Percentiles rank a stretch among this genome's conserved stretches.
Conservation (phyloP, 2,329 filamentous ascomycete genomes). For the Ceratocystis eucalypticola region DNA sequence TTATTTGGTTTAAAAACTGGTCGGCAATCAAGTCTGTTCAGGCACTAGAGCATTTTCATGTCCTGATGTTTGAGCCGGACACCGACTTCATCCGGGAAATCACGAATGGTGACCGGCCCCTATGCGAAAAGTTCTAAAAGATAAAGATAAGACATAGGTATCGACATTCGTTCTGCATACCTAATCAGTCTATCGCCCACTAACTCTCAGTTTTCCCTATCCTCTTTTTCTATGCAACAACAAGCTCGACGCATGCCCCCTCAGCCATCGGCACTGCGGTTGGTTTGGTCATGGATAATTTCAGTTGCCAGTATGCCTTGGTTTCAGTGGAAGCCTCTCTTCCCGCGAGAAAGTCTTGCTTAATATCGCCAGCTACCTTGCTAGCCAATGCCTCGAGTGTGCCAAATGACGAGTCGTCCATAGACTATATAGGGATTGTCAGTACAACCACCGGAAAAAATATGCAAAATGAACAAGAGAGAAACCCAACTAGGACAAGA, state of each 20-base stretch:
- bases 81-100: slow-evolving; percentile 53
- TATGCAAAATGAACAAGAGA: neutral
- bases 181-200: too few relatives aligned
- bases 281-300: slow-evolving; percentile 55
- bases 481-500: slow-evolving; percentile 1
- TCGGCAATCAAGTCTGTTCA: slow-evolving; percentile 68
- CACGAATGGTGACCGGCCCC: slow-evolving; percentile 60
- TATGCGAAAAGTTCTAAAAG: slow-evolving; percentile 34
- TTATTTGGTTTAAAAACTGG: slow-evolving; percentile 57
- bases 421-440: slow-evolving; percentile 32
- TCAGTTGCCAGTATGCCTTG: slow-evolving; percentile 36
- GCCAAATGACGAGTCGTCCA: slow-evolving; percentile 45
- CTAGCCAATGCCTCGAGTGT: slow-evolving; percentile 49
- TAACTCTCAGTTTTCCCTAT: too few relatives aligned
- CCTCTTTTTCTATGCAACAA: slow-evolving; percentile 2
- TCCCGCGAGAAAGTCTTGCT: slow-evolving; percentile 29
- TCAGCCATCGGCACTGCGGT: slow-evolving; percentile 61
- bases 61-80: slow-evolving; percentile 74
- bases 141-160: neutral
- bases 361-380: slow-evolving; percentile 34
- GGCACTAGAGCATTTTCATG: slow-evolving; percentile 84
- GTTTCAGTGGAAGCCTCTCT: slow-evolving; percentile 15
- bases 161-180: too few relatives aligned
- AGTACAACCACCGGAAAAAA: neutral
- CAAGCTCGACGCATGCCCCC: slow-evolving; percentile 49